A percentile compares a stretch with the other conserved stretches of the same genome.
These are phyloP conservation scores for Plasmodium cynomolgi DNA, from an alignment of 169 alveolate species.

Conservation along the genomic window DNA sequence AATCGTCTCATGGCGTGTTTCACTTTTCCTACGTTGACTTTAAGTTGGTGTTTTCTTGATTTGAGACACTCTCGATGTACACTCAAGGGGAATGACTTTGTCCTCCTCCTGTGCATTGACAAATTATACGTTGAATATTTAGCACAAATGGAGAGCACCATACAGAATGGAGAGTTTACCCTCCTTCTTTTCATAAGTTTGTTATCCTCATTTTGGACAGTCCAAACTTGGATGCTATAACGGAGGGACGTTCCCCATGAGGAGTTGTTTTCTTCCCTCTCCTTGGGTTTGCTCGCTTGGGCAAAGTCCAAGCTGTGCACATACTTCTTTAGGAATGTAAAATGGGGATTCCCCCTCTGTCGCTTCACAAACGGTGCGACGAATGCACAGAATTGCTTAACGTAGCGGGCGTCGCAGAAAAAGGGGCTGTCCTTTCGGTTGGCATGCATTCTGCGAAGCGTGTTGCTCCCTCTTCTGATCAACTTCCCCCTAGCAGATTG, in stretches of 20 bases:
- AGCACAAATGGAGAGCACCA: not conserved
- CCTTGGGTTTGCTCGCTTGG: not conserved
- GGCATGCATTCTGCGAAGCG: not conserved
- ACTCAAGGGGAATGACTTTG: not conserved
- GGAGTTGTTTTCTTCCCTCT: not conserved
- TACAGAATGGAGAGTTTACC: not conserved
- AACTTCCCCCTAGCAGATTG: not conserved
- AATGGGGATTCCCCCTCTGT: not conserved
- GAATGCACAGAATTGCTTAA: conserved; percentile 1
- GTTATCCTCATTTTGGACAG: not conserved
- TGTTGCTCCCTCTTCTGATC: not conserved
- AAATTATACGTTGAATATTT: conserved; percentile 3
- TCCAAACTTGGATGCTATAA: not conserved
- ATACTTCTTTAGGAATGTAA: not conserved
- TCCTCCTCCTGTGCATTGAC: conserved; percentile 1
- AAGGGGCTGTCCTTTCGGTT: not conserved
- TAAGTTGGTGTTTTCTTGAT: not conserved
- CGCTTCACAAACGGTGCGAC: not conserved
- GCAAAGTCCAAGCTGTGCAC: not conserved
- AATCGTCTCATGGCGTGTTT: not conserved
- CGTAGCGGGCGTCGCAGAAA: not conserved
- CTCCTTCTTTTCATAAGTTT: not conserved
- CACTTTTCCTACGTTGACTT: not conserved
- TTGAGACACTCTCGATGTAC: not conserved
- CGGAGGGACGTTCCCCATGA: not conserved